Base-by-base conservation (phyloP, 1,284 basidiomycete genomes). In the Termitomyces sp. region DNA sequence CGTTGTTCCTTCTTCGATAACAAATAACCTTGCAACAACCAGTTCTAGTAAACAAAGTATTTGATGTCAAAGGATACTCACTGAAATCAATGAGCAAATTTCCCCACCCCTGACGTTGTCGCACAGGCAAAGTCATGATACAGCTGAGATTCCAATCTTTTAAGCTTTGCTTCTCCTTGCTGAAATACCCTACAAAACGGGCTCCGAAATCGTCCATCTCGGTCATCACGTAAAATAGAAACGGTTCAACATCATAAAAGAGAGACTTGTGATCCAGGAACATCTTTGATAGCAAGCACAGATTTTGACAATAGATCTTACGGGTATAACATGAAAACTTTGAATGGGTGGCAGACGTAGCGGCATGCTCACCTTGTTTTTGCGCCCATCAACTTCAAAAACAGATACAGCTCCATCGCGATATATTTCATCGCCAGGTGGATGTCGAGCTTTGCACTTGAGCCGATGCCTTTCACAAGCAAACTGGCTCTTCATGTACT, bases 161-260 rank as follows among this genome's bases (percentile, higher is more conserved):
- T 49, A 91, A 87, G 67, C 91, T 96, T 45, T 92, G 80, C 74
- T 99, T 99, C 79, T 99, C 97, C 71, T 99, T 99, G 70, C 91
- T 94, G 68, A 98, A 99, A 71, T 99, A 99, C 10, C 97, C 97
- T 44, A 99, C 91, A 66, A 99, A 99, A 45, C 91, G 88, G 24
- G 93, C 90, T 5, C 96, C 97, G 39, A 80, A 72, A 45, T 93
- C 91, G 72, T 97, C 92, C 53, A 83, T 79, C 68, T 97, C 91
- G 2, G 95, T 91, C 75, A 97, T 93, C 62, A 99, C 92, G 71
- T 99, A 99, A 73, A 99, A 99, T 30, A 99, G 74, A 72, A 99
- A 99, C 0, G 97, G 97, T 70, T 99, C 97, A 55, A 99, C 97
- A 69, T 99, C 97, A 73, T 99, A 99, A 72, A 99, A 99, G 40